Evolutionary conservation across 2,329 filamentous ascomycete genomes (phyloP).

Genomic region (Penicillium sp.): DNA sequence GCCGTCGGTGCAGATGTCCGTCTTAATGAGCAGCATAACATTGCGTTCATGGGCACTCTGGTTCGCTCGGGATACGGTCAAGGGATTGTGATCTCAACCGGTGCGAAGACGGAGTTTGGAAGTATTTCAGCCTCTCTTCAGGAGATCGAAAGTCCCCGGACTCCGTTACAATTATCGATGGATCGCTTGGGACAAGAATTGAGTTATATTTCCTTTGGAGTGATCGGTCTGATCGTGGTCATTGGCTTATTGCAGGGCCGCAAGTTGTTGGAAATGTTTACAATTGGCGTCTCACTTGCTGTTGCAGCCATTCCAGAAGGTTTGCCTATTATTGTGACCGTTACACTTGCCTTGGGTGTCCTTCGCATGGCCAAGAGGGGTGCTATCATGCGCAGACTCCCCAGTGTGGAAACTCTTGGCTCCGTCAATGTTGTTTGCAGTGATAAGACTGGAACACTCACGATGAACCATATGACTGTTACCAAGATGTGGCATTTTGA

Average conservation of each 20-base stretch:
- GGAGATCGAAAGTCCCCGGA: slow-evolving; percentile 91
- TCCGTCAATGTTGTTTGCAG: slow-evolving; percentile 99
- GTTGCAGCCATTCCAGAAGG: slow-evolving; percentile 96
- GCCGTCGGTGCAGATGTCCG: slow-evolving; percentile 65
- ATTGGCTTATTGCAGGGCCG: slow-evolving; percentile 90
- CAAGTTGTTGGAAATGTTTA: slow-evolving; percentile 89
- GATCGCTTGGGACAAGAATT: slow-evolving; percentile 94
- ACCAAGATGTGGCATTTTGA: slow-evolving; percentile 97
- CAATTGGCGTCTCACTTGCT: slow-evolving; percentile 92
- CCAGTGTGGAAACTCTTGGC: slow-evolving; percentile 94
- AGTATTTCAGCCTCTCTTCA: slow-evolving; percentile 93
- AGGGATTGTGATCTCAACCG: slow-evolving; percentile 95
- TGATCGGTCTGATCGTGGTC: slow-evolving; percentile 90
- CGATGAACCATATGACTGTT: slow-evolving; percentile 97
- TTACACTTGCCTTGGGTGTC: slow-evolving; percentile 91
- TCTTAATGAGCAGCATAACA: slow-evolving; percentile 77
- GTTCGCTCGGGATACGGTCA: slow-evolving; percentile 94
- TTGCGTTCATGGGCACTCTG: slow-evolving; percentile 97
- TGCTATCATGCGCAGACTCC: slow-evolving; percentile 91
- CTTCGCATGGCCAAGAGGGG: slow-evolving; percentile 94
- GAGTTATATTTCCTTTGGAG: slow-evolving; percentile 92
- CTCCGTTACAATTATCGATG: slow-evolving; percentile 93
- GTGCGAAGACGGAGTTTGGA: slow-evolving; percentile 90
- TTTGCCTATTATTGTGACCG: slow-evolving; percentile 95
- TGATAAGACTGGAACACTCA: slow-evolving; percentile 95